Percentiles rank a stretch among this genome's conserved stretches.
Conservation (phyloP, 2,329 filamentous ascomycete genomes). For the Clarireedia homoeocarpa region DNA sequence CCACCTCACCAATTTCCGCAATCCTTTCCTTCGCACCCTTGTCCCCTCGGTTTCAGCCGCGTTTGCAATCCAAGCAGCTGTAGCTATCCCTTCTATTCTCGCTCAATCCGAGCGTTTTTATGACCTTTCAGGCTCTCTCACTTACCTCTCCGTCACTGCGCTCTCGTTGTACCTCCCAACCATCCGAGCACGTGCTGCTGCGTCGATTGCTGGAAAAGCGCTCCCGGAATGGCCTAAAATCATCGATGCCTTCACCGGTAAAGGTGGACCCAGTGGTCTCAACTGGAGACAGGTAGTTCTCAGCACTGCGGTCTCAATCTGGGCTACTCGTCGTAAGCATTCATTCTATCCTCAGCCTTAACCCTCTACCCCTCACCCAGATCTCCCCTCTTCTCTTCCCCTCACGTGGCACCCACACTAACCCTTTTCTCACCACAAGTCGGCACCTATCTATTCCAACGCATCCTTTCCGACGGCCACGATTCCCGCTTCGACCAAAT, state of each 20-base stretch:
- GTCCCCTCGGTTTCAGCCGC: slow-evolving; percentile 55
- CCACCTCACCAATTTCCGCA: slow-evolving; percentile 51
- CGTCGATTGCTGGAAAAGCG: slow-evolving; percentile 32
- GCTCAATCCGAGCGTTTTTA: slow-evolving; percentile 59
- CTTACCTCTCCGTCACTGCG: slow-evolving; percentile 36
- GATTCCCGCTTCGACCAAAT: slow-evolving; percentile 53
- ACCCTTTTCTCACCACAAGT: slow-evolving; percentile 34
- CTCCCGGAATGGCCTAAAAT: slow-evolving; percentile 40
- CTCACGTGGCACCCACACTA: too few relatives aligned
- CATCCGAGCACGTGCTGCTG: slow-evolving; percentile 45
- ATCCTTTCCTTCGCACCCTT: slow-evolving; percentile 53
- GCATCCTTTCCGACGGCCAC: slow-evolving; percentile 49
- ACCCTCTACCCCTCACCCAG: background rate
- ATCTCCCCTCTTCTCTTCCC: too few relatives aligned
- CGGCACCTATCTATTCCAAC: slow-evolving; percentile 55
- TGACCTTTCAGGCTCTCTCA: slow-evolving; percentile 58
- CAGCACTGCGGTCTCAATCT: slow-evolving; percentile 48
- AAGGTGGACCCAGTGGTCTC: slow-evolving; percentile 34
- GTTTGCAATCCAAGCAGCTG: slow-evolving; percentile 54
- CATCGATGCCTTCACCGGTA: slow-evolving; percentile 36
- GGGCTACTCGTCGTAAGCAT: slow-evolving; percentile 50
- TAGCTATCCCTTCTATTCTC: slow-evolving; percentile 54
- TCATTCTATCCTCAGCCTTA: background rate
- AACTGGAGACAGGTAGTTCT: slow-evolving; percentile 56
- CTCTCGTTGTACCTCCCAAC: slow-evolving; percentile 46